Conservation (phyloP, 495 filamentous ascomycete species). For the Neurospora tetrasperma region DNA sequence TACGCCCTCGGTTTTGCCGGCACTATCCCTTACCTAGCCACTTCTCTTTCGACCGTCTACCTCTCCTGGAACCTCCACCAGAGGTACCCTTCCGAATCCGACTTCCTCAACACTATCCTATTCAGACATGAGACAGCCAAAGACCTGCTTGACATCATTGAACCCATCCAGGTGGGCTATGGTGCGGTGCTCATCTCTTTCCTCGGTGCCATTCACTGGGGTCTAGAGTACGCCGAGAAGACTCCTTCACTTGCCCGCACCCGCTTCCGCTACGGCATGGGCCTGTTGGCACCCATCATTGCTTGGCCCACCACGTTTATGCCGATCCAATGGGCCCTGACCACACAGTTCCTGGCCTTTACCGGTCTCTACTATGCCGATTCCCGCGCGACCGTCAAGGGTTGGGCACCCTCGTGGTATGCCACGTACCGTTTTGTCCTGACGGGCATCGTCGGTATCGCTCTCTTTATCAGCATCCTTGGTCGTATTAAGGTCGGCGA, state of each 20-base stretch:
- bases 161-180: conserved; percentile 88
- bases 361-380: conserved; percentile 85
- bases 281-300: conserved; percentile 69
- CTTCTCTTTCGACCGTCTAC: conserved; percentile 78
- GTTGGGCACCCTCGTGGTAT: conserved; percentile 91
- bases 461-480: conserved; percentile 77
- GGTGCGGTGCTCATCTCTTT: conserved; percentile 94
- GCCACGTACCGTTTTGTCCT: conserved; percentile 88
- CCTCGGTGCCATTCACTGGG: conserved; percentile 93
- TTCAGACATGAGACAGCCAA: conserved; percentile 63
- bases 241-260: conserved; percentile 22
- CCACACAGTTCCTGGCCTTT: conserved; percentile 83
- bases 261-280: conserved; percentile 63
- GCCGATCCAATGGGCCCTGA: conserved; percentile 79
- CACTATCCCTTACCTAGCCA: conserved; percentile 81
- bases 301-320: conserved; percentile 92
- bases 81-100: conserved; percentile 49
- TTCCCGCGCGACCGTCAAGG: conserved; percentile 57
- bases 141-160: conserved; percentile 64
- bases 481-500: conserved; percentile 77
- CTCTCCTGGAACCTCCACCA: conserved; percentile 74
- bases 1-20: conserved; percentile 78
- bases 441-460: conserved; percentile 83
- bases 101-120: conserved; percentile 39
- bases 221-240: conserved; percentile 55